Conservation (phyloP, 257 asterid species). For the Solanum raphanifolium region DNA sequence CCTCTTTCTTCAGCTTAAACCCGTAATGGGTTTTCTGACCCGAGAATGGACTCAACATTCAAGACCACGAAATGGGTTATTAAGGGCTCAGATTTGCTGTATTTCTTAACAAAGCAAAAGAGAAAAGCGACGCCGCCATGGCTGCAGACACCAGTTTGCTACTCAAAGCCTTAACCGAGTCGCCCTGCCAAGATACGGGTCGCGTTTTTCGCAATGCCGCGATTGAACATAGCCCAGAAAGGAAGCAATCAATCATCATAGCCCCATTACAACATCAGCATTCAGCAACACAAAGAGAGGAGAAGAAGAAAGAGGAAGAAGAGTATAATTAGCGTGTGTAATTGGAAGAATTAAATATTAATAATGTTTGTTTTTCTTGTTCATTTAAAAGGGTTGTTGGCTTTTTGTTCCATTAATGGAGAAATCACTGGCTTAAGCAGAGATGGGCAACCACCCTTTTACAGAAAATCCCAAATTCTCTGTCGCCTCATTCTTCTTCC, state of each 20-base stretch:
- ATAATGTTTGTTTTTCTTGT: neutral
- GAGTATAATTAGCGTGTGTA: neutral
- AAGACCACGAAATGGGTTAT: neutral
- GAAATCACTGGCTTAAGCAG: neutral
- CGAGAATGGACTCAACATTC: neutral
- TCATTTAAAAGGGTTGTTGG: neutral
- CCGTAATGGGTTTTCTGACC: neutral
- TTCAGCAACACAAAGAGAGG: neutral
- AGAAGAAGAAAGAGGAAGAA: neutral
- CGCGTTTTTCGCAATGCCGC: neutral
- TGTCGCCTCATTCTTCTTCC: neutral
- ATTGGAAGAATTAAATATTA: neutral
- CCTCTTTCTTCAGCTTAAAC: neutral
- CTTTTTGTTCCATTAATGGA: neutral
- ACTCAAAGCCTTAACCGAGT: neutral
- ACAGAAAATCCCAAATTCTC: neutral
- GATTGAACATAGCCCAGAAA: neutral
- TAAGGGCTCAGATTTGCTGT: neutral
- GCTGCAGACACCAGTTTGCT: neutral
- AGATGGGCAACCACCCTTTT: neutral
- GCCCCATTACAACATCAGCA: neutral
- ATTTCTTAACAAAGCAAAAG: neutral
- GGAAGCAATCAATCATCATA: neutral
- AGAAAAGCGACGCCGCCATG: neutral
- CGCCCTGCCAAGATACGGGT: neutral